Evolutionary conservation across 176 grass and related monocot genomes (phyloP), one percentile per base, ranked within the genome.

Genomic region (Otatea glauca): DNA sequence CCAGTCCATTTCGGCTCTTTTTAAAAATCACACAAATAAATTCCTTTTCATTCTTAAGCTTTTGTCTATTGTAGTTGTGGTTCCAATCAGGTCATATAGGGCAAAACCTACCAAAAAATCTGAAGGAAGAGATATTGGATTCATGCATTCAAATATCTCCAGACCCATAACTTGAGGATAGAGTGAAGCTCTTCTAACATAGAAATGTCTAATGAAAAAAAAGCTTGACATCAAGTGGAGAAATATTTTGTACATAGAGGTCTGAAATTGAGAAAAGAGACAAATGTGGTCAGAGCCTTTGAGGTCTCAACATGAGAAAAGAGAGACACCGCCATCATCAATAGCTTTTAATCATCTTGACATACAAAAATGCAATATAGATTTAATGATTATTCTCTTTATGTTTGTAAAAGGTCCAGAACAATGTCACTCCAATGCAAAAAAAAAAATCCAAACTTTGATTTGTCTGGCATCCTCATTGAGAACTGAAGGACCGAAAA

Each of bases 361-460:
- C 38, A 74, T 70, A 20, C 12, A 0, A 34, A 68, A 72, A 15
- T 43, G 13, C 78, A 70, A 55, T 35, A 50, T 68, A 2, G n/a
- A 82, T 90, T 78, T 75, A 61, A 75, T 73, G 24, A 53, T 6
- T 80, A 47, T 74, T 75, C 6, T 89, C n/a, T 75, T 88, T 85
- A 7, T 82, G 7, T 37, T 37, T 74, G 24, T 85, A 35, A 59
- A 80, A 97, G 89, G 69, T 88, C 53, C 80, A 3, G 65, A 81
- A 77, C 58, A 93, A 78, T 72, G 72, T 38, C 12, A 87, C 50
- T 59, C 49, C 61, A 39, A 70, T 35, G 9, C 86, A 89, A 74
- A 92, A 86, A 88, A 29, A 29, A 29, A 29, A 90, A 80, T 68
- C 42, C 58, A 80, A 97, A 74, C 62, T 73, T 89, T 85, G 78